A percentile compares a stretch with the other conserved stretches of the same genome.
Evolutionary conservation across 179 eudicot species (phyloP).

Genomic region (Carnegiea gigantea): DNA sequence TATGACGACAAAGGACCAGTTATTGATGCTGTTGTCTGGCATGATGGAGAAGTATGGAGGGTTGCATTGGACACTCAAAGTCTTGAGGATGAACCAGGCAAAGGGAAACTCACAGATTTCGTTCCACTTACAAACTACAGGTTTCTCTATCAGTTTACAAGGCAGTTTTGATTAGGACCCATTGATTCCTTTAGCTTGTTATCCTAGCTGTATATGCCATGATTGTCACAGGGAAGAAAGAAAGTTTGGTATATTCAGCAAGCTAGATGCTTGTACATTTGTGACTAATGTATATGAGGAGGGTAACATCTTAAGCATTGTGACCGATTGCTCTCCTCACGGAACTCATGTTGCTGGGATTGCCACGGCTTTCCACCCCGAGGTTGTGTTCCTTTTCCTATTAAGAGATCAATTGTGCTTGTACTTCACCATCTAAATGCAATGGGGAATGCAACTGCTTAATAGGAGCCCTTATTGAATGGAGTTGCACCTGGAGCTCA

Average conservation of each 20-base stretch:
- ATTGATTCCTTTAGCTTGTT: not conserved
- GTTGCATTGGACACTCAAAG: constrained; percentile 93
- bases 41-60: constrained; percentile 97
- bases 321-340: constrained; percentile 96
- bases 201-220: not conserved
- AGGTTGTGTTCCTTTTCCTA: constrained; percentile 48
- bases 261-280: constrained; percentile 86
- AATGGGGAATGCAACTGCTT: not conserved
- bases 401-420: not conserved
- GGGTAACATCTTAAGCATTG: constrained; percentile 88
- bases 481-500: constrained; percentile 99
- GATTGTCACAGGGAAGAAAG: constrained; percentile 67
- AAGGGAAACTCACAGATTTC: constrained; percentile 85
- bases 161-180: not conserved
- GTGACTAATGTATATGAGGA: constrained; percentile 86
- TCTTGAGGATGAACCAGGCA: constrained; percentile 82
- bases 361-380: constrained; percentile 87
- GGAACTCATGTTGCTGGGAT: constrained; percentile 99
- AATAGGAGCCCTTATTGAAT: constrained; percentile 85
- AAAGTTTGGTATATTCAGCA: constrained; percentile 87
- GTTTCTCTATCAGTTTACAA: constrained; percentile 30
- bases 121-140: constrained; percentile 86
- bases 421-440: constrained; percentile 16
- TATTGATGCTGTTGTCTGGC: constrained; percentile 98
- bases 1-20: constrained; percentile 97